Evolutionary conservation across 208 protist species (phyloP).

Genomic region (Leishmania tarentolae): DNA sequence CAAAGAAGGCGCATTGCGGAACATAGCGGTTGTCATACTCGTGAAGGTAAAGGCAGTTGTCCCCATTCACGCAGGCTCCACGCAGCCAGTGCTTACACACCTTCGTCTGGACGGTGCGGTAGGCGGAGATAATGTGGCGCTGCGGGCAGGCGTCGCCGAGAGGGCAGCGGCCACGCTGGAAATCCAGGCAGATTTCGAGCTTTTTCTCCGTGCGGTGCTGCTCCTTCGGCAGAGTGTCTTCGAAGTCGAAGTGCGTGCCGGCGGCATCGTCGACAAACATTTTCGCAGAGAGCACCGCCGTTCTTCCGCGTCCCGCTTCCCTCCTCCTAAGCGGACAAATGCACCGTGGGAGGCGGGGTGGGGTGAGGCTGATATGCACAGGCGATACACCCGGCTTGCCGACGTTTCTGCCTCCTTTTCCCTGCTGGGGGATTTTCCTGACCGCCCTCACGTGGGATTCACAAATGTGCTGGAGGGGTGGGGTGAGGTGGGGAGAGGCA

Average conservation of each 20-base stretch:
- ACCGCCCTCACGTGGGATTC: background rate
- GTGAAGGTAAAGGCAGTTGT: slow-evolving; percentile 96
- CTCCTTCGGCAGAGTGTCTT: slow-evolving; percentile 71
- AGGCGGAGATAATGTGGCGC: slow-evolving; percentile 87
- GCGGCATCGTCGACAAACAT: slow-evolving; percentile 78
- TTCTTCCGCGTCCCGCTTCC: background rate
- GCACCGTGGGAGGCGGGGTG: background rate
- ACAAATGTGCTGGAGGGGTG: background rate
- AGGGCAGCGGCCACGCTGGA: slow-evolving; percentile 94
- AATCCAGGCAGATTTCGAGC: slow-evolving; percentile 93
- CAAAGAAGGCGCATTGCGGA: slow-evolving; percentile 96
- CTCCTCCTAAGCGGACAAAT: background rate
- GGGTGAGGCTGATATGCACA: background rate
- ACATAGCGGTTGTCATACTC: slow-evolving; percentile 95
- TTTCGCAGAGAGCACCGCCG: background rate
- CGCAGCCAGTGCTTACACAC: slow-evolving; percentile 98
- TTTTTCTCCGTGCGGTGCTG: slow-evolving; percentile 79
- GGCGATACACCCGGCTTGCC: background rate
- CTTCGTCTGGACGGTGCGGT: slow-evolving; percentile 68
- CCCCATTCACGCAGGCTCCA: slow-evolving; percentile 96
- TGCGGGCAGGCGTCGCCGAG: slow-evolving; percentile 94
- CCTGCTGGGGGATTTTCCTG: background rate
- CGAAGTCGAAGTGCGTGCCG: slow-evolving; percentile 72
- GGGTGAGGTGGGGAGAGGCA: background rate
- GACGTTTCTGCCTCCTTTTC: background rate